phyloP scores from a whole-genome alignment of 2,329 filamentous ascomycete species.

The Ophiocordyceps camponoti-floridani region DNA sequence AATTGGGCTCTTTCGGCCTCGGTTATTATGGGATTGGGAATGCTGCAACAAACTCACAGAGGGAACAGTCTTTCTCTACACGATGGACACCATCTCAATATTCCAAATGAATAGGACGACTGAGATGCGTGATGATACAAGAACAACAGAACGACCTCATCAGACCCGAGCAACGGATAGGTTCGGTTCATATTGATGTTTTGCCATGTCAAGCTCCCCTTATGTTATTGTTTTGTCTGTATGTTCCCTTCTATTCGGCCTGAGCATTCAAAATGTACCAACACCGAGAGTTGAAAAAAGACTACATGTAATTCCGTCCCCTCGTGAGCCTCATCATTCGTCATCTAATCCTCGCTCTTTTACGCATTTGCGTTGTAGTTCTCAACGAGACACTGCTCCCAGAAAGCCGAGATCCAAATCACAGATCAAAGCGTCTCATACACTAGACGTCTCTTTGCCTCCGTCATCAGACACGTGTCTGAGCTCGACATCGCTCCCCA shows the following conservation, averaged over 20 bases:
- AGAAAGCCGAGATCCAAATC: background rate
- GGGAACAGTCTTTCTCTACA: too few species aligned
- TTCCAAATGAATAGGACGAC: too few species aligned
- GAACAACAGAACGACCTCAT: too few species aligned
- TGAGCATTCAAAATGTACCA: background rate
- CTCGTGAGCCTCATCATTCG: background rate
- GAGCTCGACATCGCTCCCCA: slow-evolving; percentile 16
- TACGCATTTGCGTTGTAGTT: too few species aligned
- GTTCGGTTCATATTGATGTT: background rate
- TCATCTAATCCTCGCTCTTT: background rate
- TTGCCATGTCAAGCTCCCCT: too few species aligned
- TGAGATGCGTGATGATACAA: too few species aligned
- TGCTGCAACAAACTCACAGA: too few species aligned
- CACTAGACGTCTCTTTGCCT: slow-evolving; percentile 9
- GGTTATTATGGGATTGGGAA: too few species aligned
- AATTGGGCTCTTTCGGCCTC: background rate
- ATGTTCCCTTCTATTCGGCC: background rate
- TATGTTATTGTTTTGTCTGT: background rate
- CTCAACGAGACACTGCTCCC: background rate
- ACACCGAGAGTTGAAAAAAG: too few species aligned
- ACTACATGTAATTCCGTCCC: background rate
- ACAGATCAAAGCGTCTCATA: slow-evolving; percentile 2
- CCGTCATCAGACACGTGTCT: slow-evolving; percentile 9
- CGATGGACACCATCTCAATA: too few species aligned
- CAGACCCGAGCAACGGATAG: background rate